Evolutionary conservation across 148 eudicot species (phyloP), one percentile per base, ranked within the genome.

Genomic region (Chenopodium quinoa): DNA sequence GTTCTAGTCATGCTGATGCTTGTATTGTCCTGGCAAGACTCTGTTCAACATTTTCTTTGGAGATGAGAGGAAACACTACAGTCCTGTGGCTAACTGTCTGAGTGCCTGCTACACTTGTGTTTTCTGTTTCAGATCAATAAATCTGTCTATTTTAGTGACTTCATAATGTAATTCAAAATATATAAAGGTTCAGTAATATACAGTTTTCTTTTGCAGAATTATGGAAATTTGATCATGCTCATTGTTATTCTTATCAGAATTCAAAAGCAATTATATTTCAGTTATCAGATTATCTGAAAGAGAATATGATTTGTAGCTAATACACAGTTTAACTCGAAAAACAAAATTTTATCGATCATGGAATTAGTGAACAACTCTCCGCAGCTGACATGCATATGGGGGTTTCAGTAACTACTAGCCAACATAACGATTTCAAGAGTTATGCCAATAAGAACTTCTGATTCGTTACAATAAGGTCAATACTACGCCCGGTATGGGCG

Each of bases 11-110:
- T 90, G 95, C 82, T 95, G 67, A 81, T 95, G 85, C 86, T 89
- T 80, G 91, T 95, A 78, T 86, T 93, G 6, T 90, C 94, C 52
- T 95, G 97, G 93, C 97, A 93, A 85, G 86, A 84, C 22, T 92
- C 91, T 27, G 89, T 92, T 82, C 91, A 90, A 40, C 97, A 91
- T 54, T 89, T 93, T 83, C 86, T 94, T 12, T 90, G 94, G 94
- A 95, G 88, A 86, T 91, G 86, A 82, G 62, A 71, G 40, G 16
- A 2, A 12, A 19, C 10, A 73, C 25, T 56, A 50, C 63, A 74
- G 77, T 44, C 0, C 50, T 79, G 14, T 72, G 5, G 71, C 31
- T 29, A 13, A 47, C 19, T 54, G 58, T 22, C 78, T 82, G 34
- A 58, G 4, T 54, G 58, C 34, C 78, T 83, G 50, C 78, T 78